A percentile compares a stretch with the other conserved stretches of the same genome.
Evolutionary conservation across 208 protist species (phyloP).

Genomic region (Novymonas esmeraldas): DNA sequence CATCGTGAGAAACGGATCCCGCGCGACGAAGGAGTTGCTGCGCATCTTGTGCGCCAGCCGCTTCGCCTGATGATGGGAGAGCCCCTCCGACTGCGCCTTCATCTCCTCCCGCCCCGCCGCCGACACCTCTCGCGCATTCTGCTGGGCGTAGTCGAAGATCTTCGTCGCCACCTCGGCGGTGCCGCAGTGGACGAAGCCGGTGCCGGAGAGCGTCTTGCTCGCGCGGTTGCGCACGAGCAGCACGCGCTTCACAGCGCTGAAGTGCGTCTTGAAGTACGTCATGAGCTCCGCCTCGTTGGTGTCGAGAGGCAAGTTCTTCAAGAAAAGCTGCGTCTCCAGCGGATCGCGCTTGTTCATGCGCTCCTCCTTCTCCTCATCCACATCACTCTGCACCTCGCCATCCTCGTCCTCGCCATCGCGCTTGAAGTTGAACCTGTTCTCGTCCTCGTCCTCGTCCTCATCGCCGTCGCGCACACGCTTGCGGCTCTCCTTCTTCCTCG

Average conservation of each 20-base stretch:
- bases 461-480: conserved; percentile 47
- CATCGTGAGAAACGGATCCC: conserved; percentile 86
- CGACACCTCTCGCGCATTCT: conserved; percentile 87
- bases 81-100: conserved; percentile 66
- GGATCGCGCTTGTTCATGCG: conserved; percentile 86
- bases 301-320: conserved; percentile 87
- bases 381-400: conserved; percentile 87
- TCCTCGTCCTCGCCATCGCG: conserved; percentile 48
- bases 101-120: conserved; percentile 63
- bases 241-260: conserved; percentile 75
- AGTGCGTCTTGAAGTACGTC: conserved; percentile 74
- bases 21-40: conserved; percentile 55
- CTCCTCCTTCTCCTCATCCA: conserved; percentile 90
- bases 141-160: conserved; percentile 83
- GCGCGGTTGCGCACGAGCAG: conserved; percentile 82
- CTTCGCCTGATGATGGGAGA: conserved; percentile 88
- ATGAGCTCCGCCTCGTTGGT: conserved; percentile 83
- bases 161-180: conserved; percentile 63
- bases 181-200: conserved; percentile 87
- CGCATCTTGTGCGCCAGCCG: conserved; percentile 78
- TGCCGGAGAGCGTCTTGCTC: conserved; percentile 77
- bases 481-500: conserved; percentile 34
- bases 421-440: conserved; percentile 43
- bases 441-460: conserved; percentile 28
- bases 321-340: conserved; percentile 88